phyloP scores from a whole-genome alignment of 192 early-diverging fungal species.

The Coemansia sp. region DNA sequence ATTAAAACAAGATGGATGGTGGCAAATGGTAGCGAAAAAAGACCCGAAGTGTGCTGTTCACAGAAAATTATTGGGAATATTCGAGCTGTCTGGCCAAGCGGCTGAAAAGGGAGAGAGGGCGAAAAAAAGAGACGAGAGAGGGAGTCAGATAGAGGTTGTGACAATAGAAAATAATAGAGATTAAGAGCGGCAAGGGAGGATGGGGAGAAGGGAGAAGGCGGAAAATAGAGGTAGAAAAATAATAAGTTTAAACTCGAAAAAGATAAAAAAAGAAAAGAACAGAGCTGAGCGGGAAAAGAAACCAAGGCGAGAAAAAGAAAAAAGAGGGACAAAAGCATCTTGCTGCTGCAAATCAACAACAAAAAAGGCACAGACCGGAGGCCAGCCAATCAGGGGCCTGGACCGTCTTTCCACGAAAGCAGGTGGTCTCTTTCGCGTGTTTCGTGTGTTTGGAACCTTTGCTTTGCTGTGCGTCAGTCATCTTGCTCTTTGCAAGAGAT shows the following conservation, averaged over 20 bases:
- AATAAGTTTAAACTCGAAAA: conserved; percentile 1
- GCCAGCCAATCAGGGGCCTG: conserved; percentile 2
- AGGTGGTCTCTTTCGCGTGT: too few species aligned
- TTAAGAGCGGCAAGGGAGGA: not conserved
- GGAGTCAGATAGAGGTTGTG: not conserved
- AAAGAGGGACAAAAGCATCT: not conserved
- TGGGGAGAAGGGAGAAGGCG: not conserved
- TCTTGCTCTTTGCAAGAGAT: too few species aligned
- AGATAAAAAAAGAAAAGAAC: not conserved
- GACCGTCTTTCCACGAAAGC: not conserved
- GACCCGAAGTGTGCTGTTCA: not conserved
- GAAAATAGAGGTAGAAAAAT: conserved; percentile 1
- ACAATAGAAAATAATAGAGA: not conserved
- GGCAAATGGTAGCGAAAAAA: too few species aligned
- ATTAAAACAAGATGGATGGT: not conserved
- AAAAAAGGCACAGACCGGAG: not conserved
- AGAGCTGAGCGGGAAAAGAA: not conserved
- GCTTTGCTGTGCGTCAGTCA: too few species aligned
- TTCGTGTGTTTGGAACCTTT: too few species aligned
- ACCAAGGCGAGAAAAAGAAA: conserved; percentile 1
- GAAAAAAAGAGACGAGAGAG: conserved; percentile 1
- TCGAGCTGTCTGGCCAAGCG: not conserved
- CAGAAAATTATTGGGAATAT: not conserved
- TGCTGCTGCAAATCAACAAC: not conserved
- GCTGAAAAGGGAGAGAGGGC: not conserved